Conservation (phyloP, 2,329 filamentous ascomycete species). For the Aureobasidium leucospermi region DNA sequence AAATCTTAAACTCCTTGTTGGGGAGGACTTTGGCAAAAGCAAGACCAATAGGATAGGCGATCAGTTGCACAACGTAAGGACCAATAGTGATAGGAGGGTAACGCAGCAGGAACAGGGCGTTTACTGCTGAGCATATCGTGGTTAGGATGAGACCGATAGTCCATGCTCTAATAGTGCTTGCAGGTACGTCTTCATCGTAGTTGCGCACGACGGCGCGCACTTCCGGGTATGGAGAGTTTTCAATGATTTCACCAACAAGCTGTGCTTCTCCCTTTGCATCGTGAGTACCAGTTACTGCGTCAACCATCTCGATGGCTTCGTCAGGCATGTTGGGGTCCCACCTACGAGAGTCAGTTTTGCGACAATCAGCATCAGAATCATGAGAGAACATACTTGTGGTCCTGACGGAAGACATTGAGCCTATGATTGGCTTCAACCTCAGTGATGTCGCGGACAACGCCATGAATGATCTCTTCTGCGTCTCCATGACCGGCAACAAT, state of each 20-base stretch:
- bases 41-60: slow-evolving; percentile 75
- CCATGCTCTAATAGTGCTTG: slow-evolving; percentile 60
- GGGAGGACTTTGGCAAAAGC: slow-evolving; percentile 48
- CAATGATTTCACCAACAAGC: slow-evolving; percentile 54
- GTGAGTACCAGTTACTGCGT: slow-evolving; percentile 48
- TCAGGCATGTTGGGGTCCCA: slow-evolving; percentile 45
- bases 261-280: slow-evolving; percentile 51
- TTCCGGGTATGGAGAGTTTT: slow-evolving; percentile 62
- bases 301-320: slow-evolving; percentile 54
- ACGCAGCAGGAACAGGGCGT: slow-evolving; percentile 81
- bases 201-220: slow-evolving; percentile 58
- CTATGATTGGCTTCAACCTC: slow-evolving; percentile 22
- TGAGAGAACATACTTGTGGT: slow-evolving; percentile 52
- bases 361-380: too few species aligned
- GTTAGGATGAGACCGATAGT: slow-evolving; percentile 54
- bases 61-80: slow-evolving; percentile 74
- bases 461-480: slow-evolving; percentile 14
- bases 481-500: slow-evolving; percentile 17
- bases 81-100: slow-evolving; percentile 86
- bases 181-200: slow-evolving; percentile 56
- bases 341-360: slow-evolving; percentile 35
- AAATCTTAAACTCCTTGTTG: slow-evolving; percentile 49
- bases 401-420: slow-evolving; percentile 51
- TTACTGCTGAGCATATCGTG: slow-evolving; percentile 53
- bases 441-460: slow-evolving; percentile 17